A percentile compares a stretch with the other conserved stretches of the same genome.
These are phyloP conservation scores for Brassica rapa DNA, from an alignment of 345 rosid genomes.

Conservation along the genomic window DNA sequence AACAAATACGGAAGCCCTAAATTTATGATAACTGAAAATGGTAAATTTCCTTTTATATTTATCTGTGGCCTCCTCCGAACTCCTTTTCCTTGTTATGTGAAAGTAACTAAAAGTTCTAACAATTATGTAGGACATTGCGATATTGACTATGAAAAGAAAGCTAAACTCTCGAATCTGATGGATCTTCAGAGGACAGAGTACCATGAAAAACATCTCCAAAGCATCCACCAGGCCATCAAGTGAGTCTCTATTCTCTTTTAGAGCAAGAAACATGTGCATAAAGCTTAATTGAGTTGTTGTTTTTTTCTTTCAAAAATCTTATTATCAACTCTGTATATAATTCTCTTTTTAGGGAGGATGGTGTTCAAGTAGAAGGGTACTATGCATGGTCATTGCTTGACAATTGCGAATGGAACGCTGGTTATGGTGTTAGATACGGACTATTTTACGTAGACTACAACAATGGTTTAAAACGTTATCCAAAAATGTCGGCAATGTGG, in stretches of 20 bases:
- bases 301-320: not conserved
- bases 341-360: conserved; percentile 38
- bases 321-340: not conserved
- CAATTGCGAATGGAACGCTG: conserved; percentile 58
- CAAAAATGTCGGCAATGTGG: conserved; percentile 65
- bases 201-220: conserved; percentile 30
- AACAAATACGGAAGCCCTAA: conserved; percentile 38
- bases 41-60: conserved; percentile 18
- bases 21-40: conserved; percentile 55
- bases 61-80: not conserved
- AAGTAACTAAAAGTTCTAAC: not conserved
- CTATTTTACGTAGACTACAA: conserved; percentile 51
- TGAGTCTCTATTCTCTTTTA: not conserved
- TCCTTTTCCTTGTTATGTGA: not conserved
- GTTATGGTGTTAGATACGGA: conserved; percentile 55
- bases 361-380: conserved; percentile 54
- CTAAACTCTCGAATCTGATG: conserved; percentile 32
- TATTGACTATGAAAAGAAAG: conserved; percentile 13
- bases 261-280: not conserved
- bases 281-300: not conserved
- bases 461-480: conserved; percentile 54
- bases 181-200: conserved; percentile 36
- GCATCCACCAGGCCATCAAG: conserved; percentile 32
- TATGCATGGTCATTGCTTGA: conserved; percentile 62
- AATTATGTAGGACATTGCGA: conserved; percentile 23